phyloP scores from a whole-genome alignment of 208 protist genomes.

The Acanthamoeba sp. region DNA sequence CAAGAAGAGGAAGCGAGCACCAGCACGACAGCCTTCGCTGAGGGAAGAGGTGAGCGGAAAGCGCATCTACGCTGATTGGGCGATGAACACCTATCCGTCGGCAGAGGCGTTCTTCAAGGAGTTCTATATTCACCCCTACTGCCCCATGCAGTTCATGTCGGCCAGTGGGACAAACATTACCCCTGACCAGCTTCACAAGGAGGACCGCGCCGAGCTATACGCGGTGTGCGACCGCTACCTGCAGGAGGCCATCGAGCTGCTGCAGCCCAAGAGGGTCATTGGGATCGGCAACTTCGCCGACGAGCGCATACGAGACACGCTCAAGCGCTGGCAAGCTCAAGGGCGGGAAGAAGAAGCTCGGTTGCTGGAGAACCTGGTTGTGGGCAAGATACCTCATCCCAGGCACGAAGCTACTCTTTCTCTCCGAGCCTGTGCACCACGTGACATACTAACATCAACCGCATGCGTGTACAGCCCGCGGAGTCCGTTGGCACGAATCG shows the following conservation, averaged over 20 bases:
- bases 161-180: slow-evolving; percentile 44
- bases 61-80: slow-evolving; percentile 49
- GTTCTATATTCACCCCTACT: slow-evolving; percentile 56
- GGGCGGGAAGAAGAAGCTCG: neutral
- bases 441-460: neutral
- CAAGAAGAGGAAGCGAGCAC: neutral
- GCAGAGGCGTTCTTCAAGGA: slow-evolving; percentile 37
- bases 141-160: slow-evolving; percentile 45
- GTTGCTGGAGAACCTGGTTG: neutral
- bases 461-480: neutral
- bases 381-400: slow-evolving; percentile 48
- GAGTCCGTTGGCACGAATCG: neutral
- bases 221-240: slow-evolving; percentile 14
- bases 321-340: neutral
- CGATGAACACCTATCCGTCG: slow-evolving; percentile 29
- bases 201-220: slow-evolving; percentile 7
- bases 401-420: slow-evolving; percentile 6
- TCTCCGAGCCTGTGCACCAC: neutral
- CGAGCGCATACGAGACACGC: neutral
- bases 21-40: neutral
- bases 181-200: neutral
- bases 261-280: slow-evolving; percentile 19
- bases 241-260: neutral
- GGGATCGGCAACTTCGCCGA: slow-evolving; percentile 64
- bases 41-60: slow-evolving; percentile 60